Conservation (phyloP, 306 rosid genomes). For the Glycine soja region DNA sequence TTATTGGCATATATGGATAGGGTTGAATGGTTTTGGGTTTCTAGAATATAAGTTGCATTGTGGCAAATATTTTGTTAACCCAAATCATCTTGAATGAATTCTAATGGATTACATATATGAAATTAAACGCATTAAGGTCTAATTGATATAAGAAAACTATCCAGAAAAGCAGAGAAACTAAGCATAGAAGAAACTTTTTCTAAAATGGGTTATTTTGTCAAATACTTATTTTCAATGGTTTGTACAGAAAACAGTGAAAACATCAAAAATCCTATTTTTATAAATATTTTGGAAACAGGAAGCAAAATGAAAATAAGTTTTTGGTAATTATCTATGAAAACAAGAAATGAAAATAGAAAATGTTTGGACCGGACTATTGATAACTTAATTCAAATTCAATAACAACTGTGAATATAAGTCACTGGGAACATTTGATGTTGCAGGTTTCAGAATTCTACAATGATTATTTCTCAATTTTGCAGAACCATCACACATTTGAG, state of each 20-base stretch:
- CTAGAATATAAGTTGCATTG: neutral
- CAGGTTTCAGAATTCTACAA: slow-evolving; percentile 18
- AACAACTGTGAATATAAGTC: neutral
- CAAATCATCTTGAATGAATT: neutral
- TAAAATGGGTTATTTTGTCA: neutral
- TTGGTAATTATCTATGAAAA: no score
- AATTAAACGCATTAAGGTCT: neutral
- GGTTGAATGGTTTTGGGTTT: slow-evolving; percentile 3
- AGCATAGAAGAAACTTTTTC: neutral
- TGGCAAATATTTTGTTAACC: neutral
- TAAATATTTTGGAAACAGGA: no score
- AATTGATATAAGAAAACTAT: neutral
- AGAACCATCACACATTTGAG: slow-evolving; percentile 82
- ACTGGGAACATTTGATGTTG: slow-evolving; percentile 3
- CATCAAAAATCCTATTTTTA: no score
- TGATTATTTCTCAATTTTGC: slow-evolving; percentile 58
- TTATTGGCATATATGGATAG: neutral
- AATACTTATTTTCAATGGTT: no score
- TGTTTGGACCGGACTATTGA: neutral
- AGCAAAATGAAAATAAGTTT: neutral
- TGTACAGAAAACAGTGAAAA: no score
- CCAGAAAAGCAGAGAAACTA: neutral
- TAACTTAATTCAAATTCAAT: slow-evolving; percentile 3
- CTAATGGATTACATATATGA: neutral
- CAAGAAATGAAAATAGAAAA: no score